Base-by-base conservation (phyloP, 371 early-diverging fungal species). In the Mortierella sp. region DNA sequence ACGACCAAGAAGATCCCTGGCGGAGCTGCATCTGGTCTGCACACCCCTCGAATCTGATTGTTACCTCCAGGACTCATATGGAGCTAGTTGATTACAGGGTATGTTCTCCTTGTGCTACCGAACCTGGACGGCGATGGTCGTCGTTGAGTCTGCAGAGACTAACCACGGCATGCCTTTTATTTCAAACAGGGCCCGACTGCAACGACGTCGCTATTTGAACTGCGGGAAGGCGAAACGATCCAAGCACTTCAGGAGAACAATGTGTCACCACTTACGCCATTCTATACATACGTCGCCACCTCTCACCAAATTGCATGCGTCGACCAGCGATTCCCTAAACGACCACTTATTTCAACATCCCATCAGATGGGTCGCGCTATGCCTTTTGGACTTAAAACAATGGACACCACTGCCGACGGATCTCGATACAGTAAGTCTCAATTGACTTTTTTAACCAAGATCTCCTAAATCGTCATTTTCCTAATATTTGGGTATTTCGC, bases 251-350 rank as follows among this genome's bases (percentile, higher is more conserved):
- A 85, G 70, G 86, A 85, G 70, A 73, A 71, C 24, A 49, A 51
- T 2, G 38, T 18, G 7, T 68, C 74, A 3, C 0, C n/a, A 0
- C 48, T 65, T 5, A 63, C 79, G 14, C 86, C 86, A n/a, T 85
- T 85, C 27, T 82, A 81, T 16, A 78, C 76, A 10, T 85, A 81
- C 44, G 60, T 85, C 41, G 86, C 82, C 14, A 81, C 86, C 10
- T 79, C 82, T 2, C 74, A 74, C 4, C 86, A 85, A 58, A 60
- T 85, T n/a, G 77, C 81, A 7, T 82, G 82, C 35, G 73, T 85
- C 74, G 86, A 85, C 70, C 82, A 85, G 35, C 76, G 86, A 16
- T 81, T 75, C 44, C 35, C 86, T 27, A 81, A 85, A 41, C 49
- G 76, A 32, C 79, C 86, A 16, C 51, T 85, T n/a, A 60, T 82